phyloP scores from a whole-genome alignment of 768 basidiomycete species.

The Rhodotorula graminis region DNA sequence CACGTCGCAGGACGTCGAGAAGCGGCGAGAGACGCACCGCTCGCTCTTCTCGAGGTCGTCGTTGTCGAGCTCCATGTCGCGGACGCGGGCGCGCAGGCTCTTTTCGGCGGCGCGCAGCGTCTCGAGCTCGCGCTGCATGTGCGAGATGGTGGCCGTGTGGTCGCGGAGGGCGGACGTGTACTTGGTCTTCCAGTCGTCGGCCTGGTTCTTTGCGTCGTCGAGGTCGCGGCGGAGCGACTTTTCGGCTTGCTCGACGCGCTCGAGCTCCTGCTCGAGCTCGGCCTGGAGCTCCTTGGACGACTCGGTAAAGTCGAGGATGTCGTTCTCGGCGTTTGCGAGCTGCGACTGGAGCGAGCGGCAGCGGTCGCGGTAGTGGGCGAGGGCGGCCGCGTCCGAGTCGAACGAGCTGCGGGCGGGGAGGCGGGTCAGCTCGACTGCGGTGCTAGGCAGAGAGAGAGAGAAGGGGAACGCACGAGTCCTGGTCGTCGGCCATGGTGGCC shows the following conservation, averaged over 20 bases:
- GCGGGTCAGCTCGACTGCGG: not conserved
- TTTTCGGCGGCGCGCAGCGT: slow-evolving; percentile 70
- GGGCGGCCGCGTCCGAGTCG: slow-evolving; percentile 20
- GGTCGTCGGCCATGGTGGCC: not conserved
- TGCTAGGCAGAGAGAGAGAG: not conserved
- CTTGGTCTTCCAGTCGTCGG: slow-evolving; percentile 82
- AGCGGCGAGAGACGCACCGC: slow-evolving; percentile 47
- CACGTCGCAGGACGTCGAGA: too few species aligned
- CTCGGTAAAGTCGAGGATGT: slow-evolving; percentile 80
- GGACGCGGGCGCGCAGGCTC: slow-evolving; percentile 64
- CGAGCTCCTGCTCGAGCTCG: slow-evolving; percentile 85
- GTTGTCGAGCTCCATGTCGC: slow-evolving; percentile 93
- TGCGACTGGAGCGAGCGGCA: slow-evolving; percentile 60
- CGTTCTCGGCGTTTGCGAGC: slow-evolving; percentile 73
- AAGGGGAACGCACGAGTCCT: slow-evolving; percentile 9
- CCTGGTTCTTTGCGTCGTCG: slow-evolving; percentile 68
- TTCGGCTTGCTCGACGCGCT: slow-evolving; percentile 77
- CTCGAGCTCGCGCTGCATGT: slow-evolving; percentile 87
- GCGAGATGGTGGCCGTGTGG: slow-evolving; percentile 83
- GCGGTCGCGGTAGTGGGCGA: slow-evolving; percentile 43
- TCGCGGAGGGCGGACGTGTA: slow-evolving; percentile 46
- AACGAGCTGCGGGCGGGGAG: slow-evolving; percentile 5
- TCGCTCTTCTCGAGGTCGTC: slow-evolving; percentile 96
- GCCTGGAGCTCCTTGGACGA: slow-evolving; percentile 87
- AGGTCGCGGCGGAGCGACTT: slow-evolving; percentile 46